phyloP scores from a whole-genome alignment of 345 rosid species.

The Boechera stricta region DNA sequence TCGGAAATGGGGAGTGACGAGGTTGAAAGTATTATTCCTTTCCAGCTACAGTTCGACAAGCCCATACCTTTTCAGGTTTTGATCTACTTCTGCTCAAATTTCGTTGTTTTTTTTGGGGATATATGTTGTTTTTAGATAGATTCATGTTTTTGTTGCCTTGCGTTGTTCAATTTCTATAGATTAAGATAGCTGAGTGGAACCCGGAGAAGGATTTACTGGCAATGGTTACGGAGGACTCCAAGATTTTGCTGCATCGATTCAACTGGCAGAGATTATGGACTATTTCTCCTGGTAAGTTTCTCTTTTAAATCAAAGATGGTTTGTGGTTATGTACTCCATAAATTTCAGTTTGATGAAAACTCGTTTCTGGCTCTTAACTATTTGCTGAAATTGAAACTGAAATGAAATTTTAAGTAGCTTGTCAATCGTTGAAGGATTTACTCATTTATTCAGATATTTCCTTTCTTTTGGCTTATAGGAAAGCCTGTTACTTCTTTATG shows the following conservation, averaged over 20 bases:
- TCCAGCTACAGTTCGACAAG: conserved; percentile 88
- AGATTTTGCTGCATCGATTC: conserved; percentile 77
- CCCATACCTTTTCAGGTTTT: conserved; percentile 83
- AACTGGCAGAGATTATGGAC: conserved; percentile 97
- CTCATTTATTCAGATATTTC: conserved; percentile 6
- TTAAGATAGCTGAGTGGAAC: conserved; percentile 82
- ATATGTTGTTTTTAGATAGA: conserved; percentile 2
- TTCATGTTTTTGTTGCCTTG: neutral
- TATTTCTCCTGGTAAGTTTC: conserved; percentile 59
- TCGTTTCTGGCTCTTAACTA: neutral
- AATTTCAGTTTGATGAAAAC: conserved; percentile 1
- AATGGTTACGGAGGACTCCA: conserved; percentile 82
- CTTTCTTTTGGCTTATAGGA: conserved; percentile 52
- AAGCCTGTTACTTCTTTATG: conserved; percentile 69
- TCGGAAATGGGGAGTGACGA: conserved; percentile 76
- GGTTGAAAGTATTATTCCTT: conserved; percentile 57
- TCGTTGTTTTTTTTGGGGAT: neutral
- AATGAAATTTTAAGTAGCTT: conserved; percentile 17
- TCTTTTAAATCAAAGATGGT: neutral
- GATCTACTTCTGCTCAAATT: conserved; percentile 3
- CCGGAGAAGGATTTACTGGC: conserved; percentile 87
- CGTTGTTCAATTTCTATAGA: conserved; percentile 38
- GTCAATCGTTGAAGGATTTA: neutral
- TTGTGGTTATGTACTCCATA: neutral
- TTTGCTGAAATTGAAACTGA: neutral